phyloP scores from a whole-genome alignment of 2,329 filamentous ascomycete species.

The Aureobasidium sp. region DNA sequence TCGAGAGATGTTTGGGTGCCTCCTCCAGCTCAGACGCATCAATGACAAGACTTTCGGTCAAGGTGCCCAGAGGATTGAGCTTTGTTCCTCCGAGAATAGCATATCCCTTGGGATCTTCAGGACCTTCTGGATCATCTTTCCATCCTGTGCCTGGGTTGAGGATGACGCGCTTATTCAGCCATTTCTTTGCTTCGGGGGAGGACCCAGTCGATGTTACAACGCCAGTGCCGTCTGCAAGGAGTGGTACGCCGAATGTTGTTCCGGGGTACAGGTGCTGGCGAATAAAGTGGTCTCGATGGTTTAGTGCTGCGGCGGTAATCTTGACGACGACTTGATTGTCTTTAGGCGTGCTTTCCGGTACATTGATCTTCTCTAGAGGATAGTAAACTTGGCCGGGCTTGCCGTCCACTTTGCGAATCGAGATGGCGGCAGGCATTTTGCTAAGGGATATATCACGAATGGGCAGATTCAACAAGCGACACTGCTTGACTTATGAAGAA shows the following conservation, averaged over 20 bases:
- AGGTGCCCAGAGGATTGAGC: conserved; percentile 59
- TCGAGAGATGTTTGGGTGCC: conserved; percentile 63
- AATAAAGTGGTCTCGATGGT: conserved; percentile 93
- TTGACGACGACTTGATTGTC: conserved; percentile 62
- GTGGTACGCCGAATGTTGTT: conserved; percentile 68
- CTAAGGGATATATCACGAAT: not conserved
- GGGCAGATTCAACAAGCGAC: not conserved
- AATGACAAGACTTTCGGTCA: conserved; percentile 66
- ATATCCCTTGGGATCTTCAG: conserved; percentile 57
- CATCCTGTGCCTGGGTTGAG: conserved; percentile 74
- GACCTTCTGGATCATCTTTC: conserved; percentile 63
- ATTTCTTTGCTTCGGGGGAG: conserved; percentile 45
- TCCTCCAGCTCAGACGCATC: conserved; percentile 66
- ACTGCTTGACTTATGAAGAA: not conserved
- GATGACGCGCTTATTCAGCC: conserved; percentile 64
- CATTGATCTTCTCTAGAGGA: conserved; percentile 49
- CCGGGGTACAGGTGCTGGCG: conserved; percentile 86
- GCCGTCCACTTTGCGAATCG: conserved; percentile 63
- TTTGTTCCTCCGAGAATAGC: conserved; percentile 64
- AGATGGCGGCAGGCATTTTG: conserved; percentile 49
- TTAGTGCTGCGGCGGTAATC: conserved; percentile 74
- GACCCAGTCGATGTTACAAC: conserved; percentile 60
- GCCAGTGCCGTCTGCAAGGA: conserved; percentile 79
- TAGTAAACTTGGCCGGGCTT: conserved; percentile 88
- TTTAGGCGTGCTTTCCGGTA: conserved; percentile 55